phyloP scores from a whole-genome alignment of 2,329 filamentous ascomycete species.

The Colletotrichum sp. region DNA sequence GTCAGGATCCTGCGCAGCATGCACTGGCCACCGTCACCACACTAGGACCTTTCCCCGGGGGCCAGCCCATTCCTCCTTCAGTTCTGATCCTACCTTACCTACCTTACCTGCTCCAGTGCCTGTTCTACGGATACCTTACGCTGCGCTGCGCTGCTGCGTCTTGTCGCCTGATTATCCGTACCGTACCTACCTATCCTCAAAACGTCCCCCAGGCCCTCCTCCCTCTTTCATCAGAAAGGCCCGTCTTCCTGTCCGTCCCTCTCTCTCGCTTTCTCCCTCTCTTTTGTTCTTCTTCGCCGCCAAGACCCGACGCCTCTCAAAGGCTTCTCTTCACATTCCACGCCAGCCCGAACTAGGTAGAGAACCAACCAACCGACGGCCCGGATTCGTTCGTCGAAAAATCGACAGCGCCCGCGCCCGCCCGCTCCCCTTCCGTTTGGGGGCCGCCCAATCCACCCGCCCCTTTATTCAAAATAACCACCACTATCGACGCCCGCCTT shows the following conservation, averaged over 20 bases:
- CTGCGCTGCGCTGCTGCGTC: not conserved
- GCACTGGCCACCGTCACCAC: slow-evolving; percentile 17
- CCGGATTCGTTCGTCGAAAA: not conserved
- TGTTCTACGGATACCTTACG: not conserved
- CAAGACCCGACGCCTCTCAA: not conserved
- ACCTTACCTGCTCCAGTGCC: not conserved
- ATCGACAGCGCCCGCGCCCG: not conserved
- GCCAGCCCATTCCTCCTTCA: slow-evolving; percentile 18
- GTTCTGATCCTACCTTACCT: slow-evolving; percentile 11
- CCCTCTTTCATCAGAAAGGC: not conserved
- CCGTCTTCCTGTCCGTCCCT: not conserved
- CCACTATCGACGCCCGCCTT: not conserved
- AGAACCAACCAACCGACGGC: not conserved
- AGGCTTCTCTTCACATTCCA: not conserved
- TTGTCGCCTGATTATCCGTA: slow-evolving; percentile 2
- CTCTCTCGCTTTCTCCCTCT: not conserved
- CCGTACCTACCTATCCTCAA: slow-evolving; percentile 1
- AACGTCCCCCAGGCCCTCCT: not conserved
- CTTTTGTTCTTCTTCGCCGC: not conserved
- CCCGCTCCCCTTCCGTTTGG: not conserved
- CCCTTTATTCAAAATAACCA: not conserved
- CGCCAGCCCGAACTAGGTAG: not conserved
- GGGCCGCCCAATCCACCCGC: not conserved
- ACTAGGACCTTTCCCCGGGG: slow-evolving; percentile 8
- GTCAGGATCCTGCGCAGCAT: slow-evolving; percentile 10